Evolutionary conservation across 2,329 filamentous ascomycete species (phyloP), one percentile per base, ranked within the genome.

Genomic region (Lachnellula subtilissima): DNA sequence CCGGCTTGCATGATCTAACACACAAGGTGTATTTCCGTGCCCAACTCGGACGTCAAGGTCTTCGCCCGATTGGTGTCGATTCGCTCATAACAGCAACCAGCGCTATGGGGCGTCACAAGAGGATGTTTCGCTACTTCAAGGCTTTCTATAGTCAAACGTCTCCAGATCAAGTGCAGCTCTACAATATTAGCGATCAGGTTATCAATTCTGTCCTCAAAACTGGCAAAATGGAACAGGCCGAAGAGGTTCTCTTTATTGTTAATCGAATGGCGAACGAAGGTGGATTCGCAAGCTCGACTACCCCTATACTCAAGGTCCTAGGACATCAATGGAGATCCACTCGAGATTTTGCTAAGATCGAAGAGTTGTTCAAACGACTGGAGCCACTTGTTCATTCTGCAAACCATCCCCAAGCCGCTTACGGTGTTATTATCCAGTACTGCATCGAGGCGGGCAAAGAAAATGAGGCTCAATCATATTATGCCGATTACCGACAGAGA

Each of bases 391-490:
- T 60, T 47, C 32, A 51, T 25, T 23, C 36, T 5, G 59, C 55
- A 15, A 49, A 53, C 23, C 59, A 60, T 40, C 66, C 67, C 12
- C 55, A 62, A 39, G 64, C 64, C 25, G 45, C 58, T 42, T 70
- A 69, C 52, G 61, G 56, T 36, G 61, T 61, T 14, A 68, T 69
- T 23, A 68, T 70, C 25, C 67, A 68, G 32, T 67, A 60, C 25
- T 70, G 66, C 52, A 46, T 71, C 7, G 65, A 70, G 37, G 64
- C 65, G 50, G 58, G 59, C 9, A 58, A 67, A 17, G 61, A 64
- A 39, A 23, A 48, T 46, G 48, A 55, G 8, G 69, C 68, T 6
- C 17, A 35, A 19, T 40, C 19, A 6, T 69, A 70, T 43, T 61
- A 64, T 48, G 48, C 58, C 1, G 47, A 62, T 11, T 47, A 65